Conservation (phyloP, 1,284 basidiomycete genomes). For the Xerocomus nothofagi region DNA sequence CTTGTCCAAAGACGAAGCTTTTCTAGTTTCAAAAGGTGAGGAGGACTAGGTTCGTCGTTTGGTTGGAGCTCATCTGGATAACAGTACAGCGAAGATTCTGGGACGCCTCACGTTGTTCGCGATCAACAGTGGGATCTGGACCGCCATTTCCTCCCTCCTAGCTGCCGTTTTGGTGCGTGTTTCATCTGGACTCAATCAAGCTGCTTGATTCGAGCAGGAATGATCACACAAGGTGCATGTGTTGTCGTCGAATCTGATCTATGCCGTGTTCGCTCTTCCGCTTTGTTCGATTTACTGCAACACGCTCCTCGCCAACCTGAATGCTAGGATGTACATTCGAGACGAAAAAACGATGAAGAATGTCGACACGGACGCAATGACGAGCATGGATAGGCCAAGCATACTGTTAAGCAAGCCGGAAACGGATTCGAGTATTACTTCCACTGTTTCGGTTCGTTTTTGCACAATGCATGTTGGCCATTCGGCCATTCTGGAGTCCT, state of each 20-base stretch:
- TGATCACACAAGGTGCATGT: not conserved
- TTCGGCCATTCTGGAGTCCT: not conserved
- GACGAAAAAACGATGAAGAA: not conserved
- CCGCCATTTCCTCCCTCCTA: slow-evolving; percentile 5
- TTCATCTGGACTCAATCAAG: not conserved
- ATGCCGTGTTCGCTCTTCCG: not conserved
- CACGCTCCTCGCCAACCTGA: not conserved
- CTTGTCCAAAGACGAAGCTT: not conserved
- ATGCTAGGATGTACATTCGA: slow-evolving; percentile 3
- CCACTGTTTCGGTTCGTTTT: not conserved
- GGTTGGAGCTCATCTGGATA: not conserved
- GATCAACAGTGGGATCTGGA: slow-evolving; percentile 8
- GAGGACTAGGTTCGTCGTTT: not conserved
- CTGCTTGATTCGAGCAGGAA: not conserved
- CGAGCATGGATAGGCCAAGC: not conserved
- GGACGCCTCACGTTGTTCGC: slow-evolving; percentile 6
- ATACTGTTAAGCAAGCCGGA: not conserved
- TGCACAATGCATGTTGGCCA: not conserved
- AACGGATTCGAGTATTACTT: not conserved
- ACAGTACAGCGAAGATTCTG: not conserved
- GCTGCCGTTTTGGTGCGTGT: slow-evolving; percentile 8
- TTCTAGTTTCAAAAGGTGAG: not conserved
- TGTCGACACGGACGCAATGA: not conserved
- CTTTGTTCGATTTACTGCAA: not conserved
- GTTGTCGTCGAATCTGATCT: not conserved